Conservation (phyloP, 2,329 filamentous ascomycete species). For the Hymenoscyphus salicellus region DNA sequence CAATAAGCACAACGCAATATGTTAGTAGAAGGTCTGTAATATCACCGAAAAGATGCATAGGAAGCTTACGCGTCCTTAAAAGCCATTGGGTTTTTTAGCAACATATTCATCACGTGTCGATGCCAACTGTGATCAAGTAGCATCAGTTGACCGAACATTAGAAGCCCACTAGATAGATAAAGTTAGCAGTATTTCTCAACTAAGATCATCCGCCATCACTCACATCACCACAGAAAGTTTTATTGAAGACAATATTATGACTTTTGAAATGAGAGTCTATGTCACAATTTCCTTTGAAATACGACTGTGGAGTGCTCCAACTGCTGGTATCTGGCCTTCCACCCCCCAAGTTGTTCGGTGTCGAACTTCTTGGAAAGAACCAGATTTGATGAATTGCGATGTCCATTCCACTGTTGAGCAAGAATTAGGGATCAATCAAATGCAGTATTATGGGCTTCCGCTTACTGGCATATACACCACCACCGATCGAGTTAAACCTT, state of each 20-base stretch:
- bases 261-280: slow-evolving; percentile 62
- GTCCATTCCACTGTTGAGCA: slow-evolving; percentile 39
- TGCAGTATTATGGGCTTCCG: slow-evolving; percentile 40
- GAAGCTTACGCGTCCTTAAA: slow-evolving; percentile 16
- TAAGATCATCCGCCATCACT: background rate
- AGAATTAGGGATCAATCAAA: background rate
- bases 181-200: background rate
- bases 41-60: background rate
- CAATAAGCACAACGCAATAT: background rate
- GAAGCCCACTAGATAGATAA: slow-evolving; percentile 11
- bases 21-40: background rate
- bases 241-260: slow-evolving; percentile 71
- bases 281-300: slow-evolving; percentile 61
- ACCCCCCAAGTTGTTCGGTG: slow-evolving; percentile 62
- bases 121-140: slow-evolving; percentile 3
- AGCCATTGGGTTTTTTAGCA: slow-evolving; percentile 15
- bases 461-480: slow-evolving; percentile 54
- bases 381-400: slow-evolving; percentile 64
- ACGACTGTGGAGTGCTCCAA: slow-evolving; percentile 67
- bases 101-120: slow-evolving; percentile 16
- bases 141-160: slow-evolving; percentile 12
- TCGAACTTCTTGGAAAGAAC: slow-evolving; percentile 64
- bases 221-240: slow-evolving; percentile 67
- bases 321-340: slow-evolving; percentile 55
- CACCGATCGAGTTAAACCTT: slow-evolving; percentile 61